These are phyloP conservation scores for Pneumocystis wakefieldiae DNA, from an alignment of 1,139 yeast species.

Conservation along the genomic window DNA sequence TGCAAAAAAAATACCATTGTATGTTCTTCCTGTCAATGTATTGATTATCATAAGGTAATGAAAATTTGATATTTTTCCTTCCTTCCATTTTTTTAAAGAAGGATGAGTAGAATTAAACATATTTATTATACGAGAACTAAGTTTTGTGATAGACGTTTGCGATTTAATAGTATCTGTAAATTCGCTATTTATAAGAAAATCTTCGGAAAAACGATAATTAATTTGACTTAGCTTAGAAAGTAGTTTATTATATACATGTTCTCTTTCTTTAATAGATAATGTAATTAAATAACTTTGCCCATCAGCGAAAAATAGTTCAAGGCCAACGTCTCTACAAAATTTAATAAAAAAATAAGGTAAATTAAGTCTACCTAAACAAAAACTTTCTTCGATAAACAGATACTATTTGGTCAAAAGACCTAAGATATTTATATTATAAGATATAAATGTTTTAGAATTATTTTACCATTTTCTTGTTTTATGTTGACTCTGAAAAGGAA, in stretches of 20 bases:
- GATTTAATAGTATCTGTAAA: background rate
- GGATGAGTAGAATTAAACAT: slow-evolving; percentile 18
- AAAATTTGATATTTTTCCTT: slow-evolving; percentile 65
- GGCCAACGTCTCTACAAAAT: slow-evolving; percentile 45
- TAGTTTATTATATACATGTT: slow-evolving; percentile 37
- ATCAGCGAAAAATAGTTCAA: slow-evolving; percentile 59
- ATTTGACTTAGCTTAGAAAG: slow-evolving; percentile 6
- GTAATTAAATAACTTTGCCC: slow-evolving; percentile 56
- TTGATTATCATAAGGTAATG: slow-evolving; percentile 64
- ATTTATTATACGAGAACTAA: background rate
- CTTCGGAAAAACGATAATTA: background rate
- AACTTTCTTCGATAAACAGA: slow-evolving; percentile 61
- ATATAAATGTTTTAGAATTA: slow-evolving; percentile 1
- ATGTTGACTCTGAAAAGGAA: background rate
- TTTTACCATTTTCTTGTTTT: slow-evolving; percentile 2
- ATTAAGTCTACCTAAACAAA: slow-evolving; percentile 27
- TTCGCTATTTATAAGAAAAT: background rate
- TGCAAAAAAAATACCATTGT: slow-evolving; percentile 28
- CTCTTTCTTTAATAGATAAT: slow-evolving; percentile 39
- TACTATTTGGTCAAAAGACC: slow-evolving; percentile 44
- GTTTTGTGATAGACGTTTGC: background rate
- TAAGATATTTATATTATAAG: slow-evolving; percentile 20
- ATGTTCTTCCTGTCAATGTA: slow-evolving; percentile 74
- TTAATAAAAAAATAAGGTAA: background rate
- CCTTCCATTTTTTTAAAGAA: slow-evolving; percentile 56